phyloP scores from a whole-genome alignment of 2,329 filamentous ascomycete genomes.

The Trichoderma breve region DNA sequence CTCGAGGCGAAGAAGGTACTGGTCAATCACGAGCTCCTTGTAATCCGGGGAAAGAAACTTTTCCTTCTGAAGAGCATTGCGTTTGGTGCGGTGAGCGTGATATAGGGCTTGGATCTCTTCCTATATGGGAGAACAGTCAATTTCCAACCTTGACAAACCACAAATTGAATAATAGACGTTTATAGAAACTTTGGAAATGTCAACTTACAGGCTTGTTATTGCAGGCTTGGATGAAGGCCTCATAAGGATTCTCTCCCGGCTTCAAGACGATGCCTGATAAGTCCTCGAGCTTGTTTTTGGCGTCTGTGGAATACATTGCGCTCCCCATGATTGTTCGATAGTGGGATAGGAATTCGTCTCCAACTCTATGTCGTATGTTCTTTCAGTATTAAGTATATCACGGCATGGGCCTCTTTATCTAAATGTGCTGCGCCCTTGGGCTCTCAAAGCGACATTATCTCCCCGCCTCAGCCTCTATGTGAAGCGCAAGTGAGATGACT shows the following conservation, averaged over 20 bases:
- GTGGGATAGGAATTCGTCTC: neutral
- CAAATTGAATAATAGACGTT: neutral
- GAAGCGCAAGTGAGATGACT: conserved; percentile 2
- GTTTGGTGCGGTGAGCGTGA: conserved; percentile 66
- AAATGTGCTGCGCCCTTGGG: neutral
- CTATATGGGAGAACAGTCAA: conserved; percentile 38
- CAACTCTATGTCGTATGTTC: neutral
- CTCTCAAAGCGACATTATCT: neutral
- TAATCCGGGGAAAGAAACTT: conserved; percentile 71
- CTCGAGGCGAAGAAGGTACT: conserved; percentile 68
- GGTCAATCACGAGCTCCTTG: conserved; percentile 70
- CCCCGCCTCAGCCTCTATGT: neutral
- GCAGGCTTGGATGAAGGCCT: conserved; percentile 68
- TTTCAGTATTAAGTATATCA: neutral
- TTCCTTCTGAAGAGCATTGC: conserved; percentile 72
- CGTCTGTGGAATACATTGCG: conserved; percentile 31
- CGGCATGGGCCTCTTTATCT: neutral
- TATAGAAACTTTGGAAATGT: too few species aligned
- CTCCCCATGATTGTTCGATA: neutral
- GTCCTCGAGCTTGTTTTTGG: conserved; percentile 53
- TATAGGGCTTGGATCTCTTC: conserved; percentile 70
- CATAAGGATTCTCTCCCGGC: conserved; percentile 69
- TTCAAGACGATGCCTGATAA: conserved; percentile 50
- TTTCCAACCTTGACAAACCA: neutral
- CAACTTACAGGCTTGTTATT: conserved; percentile 61